Percentiles rank a stretch among this genome's conserved stretches.
These are phyloP conservation scores for Echites panduratus DNA, from an alignment of 257 asterid species.

Conservation along the genomic window DNA sequence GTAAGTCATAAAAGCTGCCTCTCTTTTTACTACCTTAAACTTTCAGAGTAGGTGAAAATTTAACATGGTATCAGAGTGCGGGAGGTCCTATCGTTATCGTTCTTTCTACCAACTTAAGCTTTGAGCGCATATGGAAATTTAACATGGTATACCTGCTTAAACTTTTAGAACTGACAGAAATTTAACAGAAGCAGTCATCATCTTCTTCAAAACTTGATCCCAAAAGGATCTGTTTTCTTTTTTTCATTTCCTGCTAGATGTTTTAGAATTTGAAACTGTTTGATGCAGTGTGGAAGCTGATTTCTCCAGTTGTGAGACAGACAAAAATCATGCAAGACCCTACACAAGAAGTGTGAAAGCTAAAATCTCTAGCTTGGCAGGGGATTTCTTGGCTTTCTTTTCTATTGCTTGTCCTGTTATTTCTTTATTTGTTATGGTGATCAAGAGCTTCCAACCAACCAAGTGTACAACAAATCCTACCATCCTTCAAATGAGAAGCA, in stretches of 20 bases:
- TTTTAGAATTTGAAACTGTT: not conserved
- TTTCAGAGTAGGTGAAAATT: too few relatives aligned
- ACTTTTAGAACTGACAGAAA: too few relatives aligned
- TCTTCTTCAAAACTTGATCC: not conserved
- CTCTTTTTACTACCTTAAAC: too few relatives aligned
- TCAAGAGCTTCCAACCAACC: not conserved
- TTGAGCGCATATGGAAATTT: too few relatives aligned
- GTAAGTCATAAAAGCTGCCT: conserved; percentile 57
- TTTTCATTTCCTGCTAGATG: not conserved
- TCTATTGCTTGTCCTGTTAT: not conserved
- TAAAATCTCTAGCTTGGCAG: too few relatives aligned
- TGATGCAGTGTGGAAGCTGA: conserved; percentile 85
- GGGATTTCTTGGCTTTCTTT: not conserved
- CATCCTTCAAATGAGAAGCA: not conserved
- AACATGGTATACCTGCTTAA: too few relatives aligned
- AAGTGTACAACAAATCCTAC: not conserved
- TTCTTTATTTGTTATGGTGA: conserved; percentile 1
- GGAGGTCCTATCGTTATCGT: too few relatives aligned
- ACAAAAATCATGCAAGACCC: conserved; percentile 53
- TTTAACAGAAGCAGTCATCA: not conserved
- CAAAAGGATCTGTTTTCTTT: not conserved
- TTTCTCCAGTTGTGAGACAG: conserved; percentile 59
- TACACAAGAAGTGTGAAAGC: conserved; percentile 28
- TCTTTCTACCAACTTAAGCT: too few relatives aligned
- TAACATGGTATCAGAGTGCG: too few relatives aligned